A percentile compares a stretch with the other conserved stretches of the same genome.
Conservation (phyloP, 345 rosid genomes). For the Syzygium oleosum region DNA sequence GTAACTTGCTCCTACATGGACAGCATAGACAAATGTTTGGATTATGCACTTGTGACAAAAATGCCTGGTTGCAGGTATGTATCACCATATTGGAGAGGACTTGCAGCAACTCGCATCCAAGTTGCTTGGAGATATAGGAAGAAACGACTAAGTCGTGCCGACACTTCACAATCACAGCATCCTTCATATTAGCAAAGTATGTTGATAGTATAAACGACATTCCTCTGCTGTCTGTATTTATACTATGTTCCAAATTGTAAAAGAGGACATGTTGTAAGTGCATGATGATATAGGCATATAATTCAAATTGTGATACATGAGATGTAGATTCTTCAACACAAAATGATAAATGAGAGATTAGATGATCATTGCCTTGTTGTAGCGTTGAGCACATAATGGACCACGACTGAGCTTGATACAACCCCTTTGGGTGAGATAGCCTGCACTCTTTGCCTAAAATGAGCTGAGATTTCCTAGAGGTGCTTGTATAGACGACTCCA, state of each 20-base stretch:
- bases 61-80: slow-evolving; percentile 38
- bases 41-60: not conserved
- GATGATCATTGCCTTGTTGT: not conserved
- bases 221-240: not conserved
- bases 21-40: not conserved
- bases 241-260: not conserved
- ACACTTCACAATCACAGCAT: slow-evolving; percentile 8
- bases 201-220: not conserved
- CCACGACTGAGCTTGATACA: not conserved
- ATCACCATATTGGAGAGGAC: slow-evolving; percentile 73
- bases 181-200: not conserved
- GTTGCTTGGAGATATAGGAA: slow-evolving; percentile 83
- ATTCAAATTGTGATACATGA: not conserved
- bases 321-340: not conserved
- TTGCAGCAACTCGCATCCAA: slow-evolving; percentile 57
- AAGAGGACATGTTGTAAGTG: not conserved
- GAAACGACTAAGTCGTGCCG: slow-evolving; percentile 30
- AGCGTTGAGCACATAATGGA: not conserved
- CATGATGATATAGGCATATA: not conserved
- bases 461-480: not conserved
- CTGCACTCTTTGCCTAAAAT: not conserved
- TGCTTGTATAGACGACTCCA: not conserved
- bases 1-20: not conserved
- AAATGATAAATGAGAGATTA: not conserved
- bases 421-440: not conserved